phyloP scores from a whole-genome alignment of 305 asterid genomes.

The Lippia alba region DNA sequence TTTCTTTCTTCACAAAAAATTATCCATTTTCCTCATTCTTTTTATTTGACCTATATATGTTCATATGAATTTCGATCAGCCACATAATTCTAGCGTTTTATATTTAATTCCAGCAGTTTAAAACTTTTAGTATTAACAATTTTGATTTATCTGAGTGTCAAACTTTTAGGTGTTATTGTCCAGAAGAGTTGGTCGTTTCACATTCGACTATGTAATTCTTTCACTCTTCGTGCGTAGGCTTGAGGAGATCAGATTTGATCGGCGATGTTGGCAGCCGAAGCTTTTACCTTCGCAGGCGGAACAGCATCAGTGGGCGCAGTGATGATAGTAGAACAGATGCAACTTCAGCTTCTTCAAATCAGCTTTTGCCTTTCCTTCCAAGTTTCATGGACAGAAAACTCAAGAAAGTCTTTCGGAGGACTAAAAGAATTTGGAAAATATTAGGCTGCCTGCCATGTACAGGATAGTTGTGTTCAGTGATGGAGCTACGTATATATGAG shows the following conservation, averaged over 20 bases:
- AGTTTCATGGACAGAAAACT: slow-evolving; percentile 34
- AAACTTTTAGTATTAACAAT: no score
- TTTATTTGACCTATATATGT: no score
- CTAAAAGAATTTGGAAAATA: slow-evolving; percentile 42
- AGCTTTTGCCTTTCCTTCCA: slow-evolving; percentile 26
- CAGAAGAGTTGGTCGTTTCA: not conserved
- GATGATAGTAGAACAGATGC: slow-evolving; percentile 7
- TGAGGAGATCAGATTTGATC: slow-evolving; percentile 53
- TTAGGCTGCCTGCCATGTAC: slow-evolving; percentile 44
- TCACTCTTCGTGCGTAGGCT: slow-evolving; percentile 40
- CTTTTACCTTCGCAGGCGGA: slow-evolving; percentile 55
- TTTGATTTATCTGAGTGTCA: no score
- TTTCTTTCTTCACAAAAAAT: no score
- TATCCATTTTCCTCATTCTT: no score
- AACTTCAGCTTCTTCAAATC: slow-evolving; percentile 13
- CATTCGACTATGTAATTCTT: not conserved
- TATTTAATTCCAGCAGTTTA: no score
- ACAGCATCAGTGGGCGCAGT: not conserved
- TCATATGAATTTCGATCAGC: no score
- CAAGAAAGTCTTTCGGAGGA: slow-evolving; percentile 44
- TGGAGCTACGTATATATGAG: no score
- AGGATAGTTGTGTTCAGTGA: not conserved
- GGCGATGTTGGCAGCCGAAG: slow-evolving; percentile 62
- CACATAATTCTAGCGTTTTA: no score
- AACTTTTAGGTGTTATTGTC: not conserved